These are phyloP conservation scores for Podila horticola DNA, from an alignment of 192 early-diverging fungal species.

Conservation along the genomic window DNA sequence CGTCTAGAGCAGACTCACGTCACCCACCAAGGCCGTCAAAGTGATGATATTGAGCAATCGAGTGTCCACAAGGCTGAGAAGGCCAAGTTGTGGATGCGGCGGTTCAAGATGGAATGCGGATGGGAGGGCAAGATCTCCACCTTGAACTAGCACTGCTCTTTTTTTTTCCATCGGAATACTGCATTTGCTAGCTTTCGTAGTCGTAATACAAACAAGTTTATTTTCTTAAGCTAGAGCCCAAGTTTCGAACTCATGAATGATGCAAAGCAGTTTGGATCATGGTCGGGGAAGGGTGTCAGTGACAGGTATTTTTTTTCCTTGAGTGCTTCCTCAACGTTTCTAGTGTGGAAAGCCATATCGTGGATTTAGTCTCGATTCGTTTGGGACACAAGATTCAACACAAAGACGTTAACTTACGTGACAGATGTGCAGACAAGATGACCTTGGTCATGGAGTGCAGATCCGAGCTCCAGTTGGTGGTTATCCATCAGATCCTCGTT, in stretches of 20 bases:
- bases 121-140: conserved; percentile 1
- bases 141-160: not conserved
- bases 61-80: conserved; percentile 2
- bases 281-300: conserved; percentile 42
- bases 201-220: too few relatives aligned
- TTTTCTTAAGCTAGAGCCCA: conserved; percentile 8
- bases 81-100: conserved; percentile 10
- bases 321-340: conserved; percentile 34
- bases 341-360: conserved; percentile 1
- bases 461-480: conserved; percentile 89
- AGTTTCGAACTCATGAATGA: conserved; percentile 49
- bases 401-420: conserved; percentile 26
- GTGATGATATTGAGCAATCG: not conserved
- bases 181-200: too few relatives aligned
- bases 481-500: conserved; percentile 86
- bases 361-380: not conserved
- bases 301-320: conserved; percentile 19
- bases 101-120: conserved; percentile 11
- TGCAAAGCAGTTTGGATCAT: conserved; percentile 41
- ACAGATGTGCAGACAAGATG: conserved; percentile 61
- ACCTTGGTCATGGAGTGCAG: conserved; percentile 65
- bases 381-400: not conserved
- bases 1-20: not conserved
- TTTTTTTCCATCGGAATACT: too few relatives aligned
- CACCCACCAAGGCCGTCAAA: not conserved